phyloP scores from a whole-genome alignment of 352 stramenopile genomes.

The Phytophthora citricola region DNA sequence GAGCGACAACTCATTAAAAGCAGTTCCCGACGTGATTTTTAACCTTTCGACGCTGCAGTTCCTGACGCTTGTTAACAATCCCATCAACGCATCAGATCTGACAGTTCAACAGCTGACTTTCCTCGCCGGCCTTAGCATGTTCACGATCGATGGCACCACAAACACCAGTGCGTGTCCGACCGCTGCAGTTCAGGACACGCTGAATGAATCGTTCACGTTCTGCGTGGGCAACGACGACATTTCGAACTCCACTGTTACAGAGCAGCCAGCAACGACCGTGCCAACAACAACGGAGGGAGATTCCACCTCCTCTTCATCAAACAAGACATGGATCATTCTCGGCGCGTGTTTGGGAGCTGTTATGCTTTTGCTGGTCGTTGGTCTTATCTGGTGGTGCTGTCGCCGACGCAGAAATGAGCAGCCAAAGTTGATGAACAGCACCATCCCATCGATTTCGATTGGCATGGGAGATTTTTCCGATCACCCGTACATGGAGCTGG shows the following conservation, averaged over 20 bases:
- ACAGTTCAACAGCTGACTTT: constrained; percentile 58
- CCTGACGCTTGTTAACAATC: constrained; percentile 56
- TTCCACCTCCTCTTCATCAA: constrained; percentile 37
- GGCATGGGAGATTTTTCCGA: constrained; percentile 66
- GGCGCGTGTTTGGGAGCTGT: constrained; percentile 44
- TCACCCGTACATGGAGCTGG: constrained; percentile 66
- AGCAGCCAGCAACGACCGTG: constrained; percentile 23
- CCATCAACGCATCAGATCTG: constrained; percentile 59
- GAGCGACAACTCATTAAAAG: constrained; percentile 53
- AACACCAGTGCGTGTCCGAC: constrained; percentile 60
- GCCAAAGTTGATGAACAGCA: constrained; percentile 57
- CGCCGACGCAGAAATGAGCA: constrained; percentile 46
- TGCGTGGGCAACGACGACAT: constrained; percentile 39
- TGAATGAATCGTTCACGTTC: constrained; percentile 71
- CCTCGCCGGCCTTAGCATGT: constrained; percentile 53
- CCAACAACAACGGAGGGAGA: constrained; percentile 17
- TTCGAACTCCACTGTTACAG: constrained; percentile 31
- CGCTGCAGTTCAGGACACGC: constrained; percentile 42
- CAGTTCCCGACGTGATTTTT: constrained; percentile 64
- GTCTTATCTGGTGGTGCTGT: constrained; percentile 52
- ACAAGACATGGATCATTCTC: constrained; percentile 58
- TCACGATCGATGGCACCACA: constrained; percentile 61
- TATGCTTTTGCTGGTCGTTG: constrained; percentile 39
- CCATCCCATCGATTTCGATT: constrained; percentile 57
- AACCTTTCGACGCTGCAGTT: constrained; percentile 55